These are phyloP conservation scores for Fusarium sp. DNA, from an alignment of 2,329 filamentous ascomycete genomes.

Conservation along the genomic window DNA sequence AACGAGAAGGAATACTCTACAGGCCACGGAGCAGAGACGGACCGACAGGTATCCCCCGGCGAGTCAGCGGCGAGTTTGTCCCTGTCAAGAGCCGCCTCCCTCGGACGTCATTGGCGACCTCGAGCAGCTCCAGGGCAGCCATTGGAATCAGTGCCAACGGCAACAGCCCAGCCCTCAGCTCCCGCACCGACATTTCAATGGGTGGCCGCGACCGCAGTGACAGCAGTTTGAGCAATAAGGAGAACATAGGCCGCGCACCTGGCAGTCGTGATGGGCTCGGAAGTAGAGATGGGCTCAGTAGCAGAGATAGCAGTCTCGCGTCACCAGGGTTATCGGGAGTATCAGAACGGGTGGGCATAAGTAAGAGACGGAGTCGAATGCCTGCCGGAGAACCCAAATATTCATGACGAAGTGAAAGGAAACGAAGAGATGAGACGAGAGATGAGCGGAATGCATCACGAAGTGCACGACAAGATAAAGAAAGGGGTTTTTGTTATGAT, in stretches of 20 bases:
- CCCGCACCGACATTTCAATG: conserved; percentile 48
- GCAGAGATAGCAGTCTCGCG: conserved; percentile 21
- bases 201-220: conserved; percentile 56
- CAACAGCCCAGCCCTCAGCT: conserved; percentile 32
- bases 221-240: conserved; percentile 58
- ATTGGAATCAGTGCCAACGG: conserved; percentile 34
- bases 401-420: conserved; percentile 33
- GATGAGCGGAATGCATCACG: conserved; percentile 26
- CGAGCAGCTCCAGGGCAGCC: conserved; percentile 41
- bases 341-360: conserved; percentile 27
- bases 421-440: conserved; percentile 6
- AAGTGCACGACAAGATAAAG: conserved; percentile 20
- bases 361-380: conserved; percentile 48
- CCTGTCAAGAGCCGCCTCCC: conserved; percentile 57
- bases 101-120: conserved; percentile 54
- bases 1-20: conserved; percentile 59
- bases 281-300: conserved; percentile 33
- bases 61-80: conserved; percentile 58
- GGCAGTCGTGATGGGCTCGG: conserved; percentile 40
- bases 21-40: conserved; percentile 59
- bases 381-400: conserved; percentile 48
- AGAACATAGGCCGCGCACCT: conserved; percentile 51
- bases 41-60: conserved; percentile 58
- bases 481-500: conserved; percentile 22
- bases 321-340: conserved; percentile 34